Base-by-base conservation (phyloP, 768 basidiomycete genomes). In the Suillus variegatus region DNA sequence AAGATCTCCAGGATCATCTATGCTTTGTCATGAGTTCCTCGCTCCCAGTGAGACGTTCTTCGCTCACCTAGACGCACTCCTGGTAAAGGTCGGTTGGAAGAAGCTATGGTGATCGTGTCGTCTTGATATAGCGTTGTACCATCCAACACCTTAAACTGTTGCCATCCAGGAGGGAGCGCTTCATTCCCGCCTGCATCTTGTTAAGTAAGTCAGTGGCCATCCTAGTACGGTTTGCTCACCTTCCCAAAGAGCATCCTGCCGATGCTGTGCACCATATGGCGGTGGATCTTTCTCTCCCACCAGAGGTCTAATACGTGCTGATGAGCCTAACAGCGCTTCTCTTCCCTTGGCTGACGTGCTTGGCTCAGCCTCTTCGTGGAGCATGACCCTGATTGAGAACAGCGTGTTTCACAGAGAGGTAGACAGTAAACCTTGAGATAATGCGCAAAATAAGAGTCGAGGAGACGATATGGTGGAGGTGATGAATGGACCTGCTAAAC, bases 51-150 rank as follows among this genome's bases (percentile, higher is more conserved):
- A 2, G 0, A 58, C 1, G 2, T 25, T 41, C 22, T 41, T 18
- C 25, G 6, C 40, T 58, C 9, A 58, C 57, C 57, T 25, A 41
- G 57, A 28, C 40, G 25, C 18, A 58, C 57, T 18, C 57, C 57
- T 20, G 40, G 57, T 41, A 58, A 41, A 58, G 57, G 57, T 12
- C 57, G 57, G 10, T 41, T 12, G 25, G 0, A 18, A 18, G 40
- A 58, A n/a, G 0, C 0, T 0, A 28, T 41, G 8, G 0, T 1
- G 1, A 58, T 2, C 12, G 9, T 28, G 16, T 58, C 6, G 1
- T 58, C 57, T 28, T 58, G 38, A 58, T 58, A 58, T 0, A 0
- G 2, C 20, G 25, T 28, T 18, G 0, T 1, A 58, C 1, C 22
- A 6, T 25, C 40, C 9, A 1, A 6, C 5, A 28, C 6, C 16